Conservation (phyloP, 2,329 filamentous ascomycete genomes). For the Penicillium aurantiogriseum region DNA sequence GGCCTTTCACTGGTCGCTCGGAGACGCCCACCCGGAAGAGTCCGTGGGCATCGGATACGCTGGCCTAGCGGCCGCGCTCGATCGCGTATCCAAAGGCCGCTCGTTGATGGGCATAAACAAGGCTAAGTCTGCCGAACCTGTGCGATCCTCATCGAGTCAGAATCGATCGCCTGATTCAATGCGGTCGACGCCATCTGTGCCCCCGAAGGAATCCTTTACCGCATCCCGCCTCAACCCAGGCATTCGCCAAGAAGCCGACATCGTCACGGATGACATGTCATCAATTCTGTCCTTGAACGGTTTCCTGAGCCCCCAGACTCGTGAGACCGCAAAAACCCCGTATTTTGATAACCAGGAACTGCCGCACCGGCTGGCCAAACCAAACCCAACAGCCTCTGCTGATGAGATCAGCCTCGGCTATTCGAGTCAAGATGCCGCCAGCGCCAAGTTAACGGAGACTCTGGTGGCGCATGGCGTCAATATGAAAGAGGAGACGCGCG, state of each 20-base stretch:
- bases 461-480: slow-evolving; percentile 63
- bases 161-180: neutral
- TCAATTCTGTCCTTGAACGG: slow-evolving; percentile 29
- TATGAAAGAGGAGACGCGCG: slow-evolving; percentile 52
- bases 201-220: slow-evolving; percentile 25
- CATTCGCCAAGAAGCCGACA: slow-evolving; percentile 1
- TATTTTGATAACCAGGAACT: neutral
- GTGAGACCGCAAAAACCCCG: slow-evolving; percentile 2
- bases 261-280: slow-evolving; percentile 32
- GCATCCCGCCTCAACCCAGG: slow-evolving; percentile 9
- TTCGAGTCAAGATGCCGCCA: slow-evolving; percentile 23
- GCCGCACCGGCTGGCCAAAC: neutral
- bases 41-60: slow-evolving; percentile 66
- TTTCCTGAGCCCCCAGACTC: slow-evolving; percentile 15
- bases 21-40: slow-evolving; percentile 57
- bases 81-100: slow-evolving; percentile 41
- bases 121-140: slow-evolving; percentile 22
- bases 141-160: slow-evolving; percentile 3
- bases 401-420: slow-evolving; percentile 1
- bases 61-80: slow-evolving; percentile 63
- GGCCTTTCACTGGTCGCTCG: slow-evolving; percentile 66
- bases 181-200: slow-evolving; percentile 20
- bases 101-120: slow-evolving; percentile 35
- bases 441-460: slow-evolving; percentile 58
- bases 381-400: neutral